Percentiles rank a stretch among this genome's conserved stretches.
Evolutionary conservation across 2,329 filamentous ascomycete genomes (phyloP).

Genomic region (Orbilia blumenaviensis): DNA sequence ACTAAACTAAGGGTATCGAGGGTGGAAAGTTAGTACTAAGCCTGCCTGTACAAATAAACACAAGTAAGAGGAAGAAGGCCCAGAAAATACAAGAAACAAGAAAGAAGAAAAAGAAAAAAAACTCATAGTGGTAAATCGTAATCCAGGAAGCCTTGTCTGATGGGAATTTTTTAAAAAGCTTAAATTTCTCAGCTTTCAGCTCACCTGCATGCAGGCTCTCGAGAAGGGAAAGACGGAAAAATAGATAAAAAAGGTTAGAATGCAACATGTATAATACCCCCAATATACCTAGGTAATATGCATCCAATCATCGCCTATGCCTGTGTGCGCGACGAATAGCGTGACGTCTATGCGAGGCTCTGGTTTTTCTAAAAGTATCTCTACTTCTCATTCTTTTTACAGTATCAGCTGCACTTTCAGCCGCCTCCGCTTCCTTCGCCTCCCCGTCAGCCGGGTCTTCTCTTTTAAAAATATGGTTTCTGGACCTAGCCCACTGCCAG

Average conservation of each 20-base stretch:
- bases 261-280: background rate
- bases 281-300: too few relatives aligned
- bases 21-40: background rate
- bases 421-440: background rate
- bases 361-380: background rate
- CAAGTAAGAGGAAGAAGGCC: too few relatives aligned
- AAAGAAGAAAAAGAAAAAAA: background rate
- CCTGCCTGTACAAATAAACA: too few relatives aligned
- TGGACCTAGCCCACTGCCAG: slow-evolving; percentile 1
- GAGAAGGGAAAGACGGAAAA: background rate
- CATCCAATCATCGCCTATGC: background rate
- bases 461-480: slow-evolving; percentile 27
- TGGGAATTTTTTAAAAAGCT: too few relatives aligned
- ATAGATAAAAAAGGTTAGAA: background rate
- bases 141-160: too few relatives aligned
- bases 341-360: background rate
- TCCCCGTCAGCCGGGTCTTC: background rate
- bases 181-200: too few relatives aligned
- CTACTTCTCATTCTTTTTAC: background rate
- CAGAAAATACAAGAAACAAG: too few relatives aligned
- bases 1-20: background rate
- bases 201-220: too few relatives aligned
- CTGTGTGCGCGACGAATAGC: background rate
- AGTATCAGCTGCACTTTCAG: background rate
- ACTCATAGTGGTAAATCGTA: background rate